A percentile compares a stretch with the other conserved stretches of the same genome.
Conservation (phyloP, 306 rosid species). For the Fragaria nilgerrensis region DNA sequence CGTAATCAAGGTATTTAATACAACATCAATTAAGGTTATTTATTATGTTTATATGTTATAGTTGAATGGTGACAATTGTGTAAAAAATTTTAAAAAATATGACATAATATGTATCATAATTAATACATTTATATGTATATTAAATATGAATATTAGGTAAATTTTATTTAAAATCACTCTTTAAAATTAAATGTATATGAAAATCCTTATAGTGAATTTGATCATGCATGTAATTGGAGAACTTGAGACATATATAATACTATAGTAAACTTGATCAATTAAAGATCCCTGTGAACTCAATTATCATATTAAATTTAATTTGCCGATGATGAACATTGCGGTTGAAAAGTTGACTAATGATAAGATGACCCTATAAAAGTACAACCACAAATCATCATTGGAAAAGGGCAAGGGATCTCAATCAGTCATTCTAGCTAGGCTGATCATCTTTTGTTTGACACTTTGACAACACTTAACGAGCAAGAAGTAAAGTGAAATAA, state of each 20-base stretch:
- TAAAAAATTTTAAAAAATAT: too few relatives aligned
- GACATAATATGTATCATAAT: too few relatives aligned
- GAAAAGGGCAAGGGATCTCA: not conserved
- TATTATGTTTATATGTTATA: too few relatives aligned
- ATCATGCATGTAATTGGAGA: not conserved
- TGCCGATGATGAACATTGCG: not conserved
- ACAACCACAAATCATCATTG: not conserved
- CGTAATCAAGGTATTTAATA: too few relatives aligned
- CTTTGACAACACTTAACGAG: not conserved
- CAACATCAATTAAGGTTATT: too few relatives aligned
- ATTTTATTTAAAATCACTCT: too few relatives aligned
- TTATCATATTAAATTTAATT: not conserved
- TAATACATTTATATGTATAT: too few relatives aligned
- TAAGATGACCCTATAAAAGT: not conserved
- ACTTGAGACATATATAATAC: not conserved
- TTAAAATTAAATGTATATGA: too few relatives aligned
- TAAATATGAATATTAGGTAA: too few relatives aligned
- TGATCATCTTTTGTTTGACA: not conserved
- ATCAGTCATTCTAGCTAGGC: not conserved
- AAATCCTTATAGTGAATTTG: too few relatives aligned
- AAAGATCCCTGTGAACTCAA: not conserved
- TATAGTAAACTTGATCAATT: not conserved
- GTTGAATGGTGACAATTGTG: too few relatives aligned
- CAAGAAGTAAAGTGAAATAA: not conserved
- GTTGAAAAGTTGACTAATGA: not conserved